phyloP scores from a whole-genome alignment of 2,329 filamentous ascomycete genomes.

The Corynespora cassiicola region DNA sequence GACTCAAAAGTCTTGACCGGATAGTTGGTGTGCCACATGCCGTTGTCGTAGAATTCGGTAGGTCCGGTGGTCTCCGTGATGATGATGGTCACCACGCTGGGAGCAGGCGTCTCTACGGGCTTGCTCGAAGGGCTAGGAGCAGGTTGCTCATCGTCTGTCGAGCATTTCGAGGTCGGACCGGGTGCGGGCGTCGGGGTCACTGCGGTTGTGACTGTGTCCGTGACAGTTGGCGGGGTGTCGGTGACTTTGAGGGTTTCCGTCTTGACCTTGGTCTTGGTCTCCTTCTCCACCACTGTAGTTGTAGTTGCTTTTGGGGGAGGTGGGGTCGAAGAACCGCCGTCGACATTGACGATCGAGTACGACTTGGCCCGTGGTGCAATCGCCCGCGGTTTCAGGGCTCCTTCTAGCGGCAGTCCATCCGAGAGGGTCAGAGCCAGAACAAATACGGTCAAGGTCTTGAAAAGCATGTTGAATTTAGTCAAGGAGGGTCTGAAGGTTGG shows the following conservation, averaged over 20 bases:
- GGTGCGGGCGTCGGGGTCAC: constrained; percentile 13
- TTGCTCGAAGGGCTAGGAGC: constrained; percentile 12
- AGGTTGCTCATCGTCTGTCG: too few species aligned
- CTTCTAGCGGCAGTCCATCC: constrained; percentile 34
- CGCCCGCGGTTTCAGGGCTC: constrained; percentile 14
- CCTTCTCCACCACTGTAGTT: constrained; percentile 26
- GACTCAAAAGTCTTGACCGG: constrained; percentile 40
- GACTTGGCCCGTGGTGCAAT: constrained; percentile 35
- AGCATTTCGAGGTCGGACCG: constrained; percentile 17
- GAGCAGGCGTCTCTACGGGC: constrained; percentile 23
- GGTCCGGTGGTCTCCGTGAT: constrained; percentile 30
- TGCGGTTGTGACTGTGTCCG: constrained; percentile 26
- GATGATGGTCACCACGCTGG: constrained; percentile 38
- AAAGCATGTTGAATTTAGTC: constrained; percentile 30
- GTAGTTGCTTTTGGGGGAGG: constrained; percentile 23
- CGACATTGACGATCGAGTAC: constrained; percentile 49
- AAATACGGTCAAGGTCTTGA: constrained; percentile 26
- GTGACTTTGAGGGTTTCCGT: constrained; percentile 36
- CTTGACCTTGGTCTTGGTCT: constrained; percentile 10
- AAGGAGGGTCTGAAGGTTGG: constrained; percentile 15
- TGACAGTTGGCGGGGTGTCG: constrained; percentile 27
- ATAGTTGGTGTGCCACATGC: constrained; percentile 55
- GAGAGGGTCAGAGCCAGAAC: constrained; percentile 28
- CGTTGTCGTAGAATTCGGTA: constrained; percentile 52
- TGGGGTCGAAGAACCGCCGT: constrained; percentile 38